Base-by-base conservation (phyloP, 805 yeast species). In the Candida orba region DNA sequence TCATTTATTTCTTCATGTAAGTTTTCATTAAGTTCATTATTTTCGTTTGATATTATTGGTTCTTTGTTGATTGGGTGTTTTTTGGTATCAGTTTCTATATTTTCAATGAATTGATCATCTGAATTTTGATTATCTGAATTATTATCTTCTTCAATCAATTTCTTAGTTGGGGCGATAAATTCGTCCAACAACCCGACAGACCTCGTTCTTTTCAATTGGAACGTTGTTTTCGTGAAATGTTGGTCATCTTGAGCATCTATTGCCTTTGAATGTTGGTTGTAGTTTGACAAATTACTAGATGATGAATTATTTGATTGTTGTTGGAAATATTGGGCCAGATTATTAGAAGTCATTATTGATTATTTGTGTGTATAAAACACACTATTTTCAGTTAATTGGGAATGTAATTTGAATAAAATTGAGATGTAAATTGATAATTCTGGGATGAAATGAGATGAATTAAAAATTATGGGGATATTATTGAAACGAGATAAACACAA, bases 161-260 rank as follows among this genome's bases (percentile, higher is more conserved):
- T 66, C 46, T 59, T 62, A 4, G 71, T 64, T 34, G 78, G 75
- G 25, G 68, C 78, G 34, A 78, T 75, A 56, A 73, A 81, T 49
- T 81, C 86, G 56, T 84, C 95, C 52, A 87, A 67, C 13, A 85
- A 62, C 1, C 96, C 95, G 72, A 87, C 69, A 8, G 93, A 83
- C 55, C 93, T 73, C 30, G 95, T 87, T 58, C 95, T 67, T 55
- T 86, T 87, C 55, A 87, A 66, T 54, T 79, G 79, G 60, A 83
- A 87, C 4, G 91, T 75, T 6, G 86, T 75, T 45, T 73, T 76
- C 42, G 78, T 72, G 56, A 87, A 86, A 54, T 83, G 84, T 40
- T 75, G 78, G 46, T 80, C 86, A 59, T 79, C 80, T 37, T 75
- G 70, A 5, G 91, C 89, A 48, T 81, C 84, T 18, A 84, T 76